These are phyloP conservation scores for Colletotrichum ledebouriae DNA, from an alignment of 2,329 filamentous ascomycete genomes.

Conservation along the genomic window DNA sequence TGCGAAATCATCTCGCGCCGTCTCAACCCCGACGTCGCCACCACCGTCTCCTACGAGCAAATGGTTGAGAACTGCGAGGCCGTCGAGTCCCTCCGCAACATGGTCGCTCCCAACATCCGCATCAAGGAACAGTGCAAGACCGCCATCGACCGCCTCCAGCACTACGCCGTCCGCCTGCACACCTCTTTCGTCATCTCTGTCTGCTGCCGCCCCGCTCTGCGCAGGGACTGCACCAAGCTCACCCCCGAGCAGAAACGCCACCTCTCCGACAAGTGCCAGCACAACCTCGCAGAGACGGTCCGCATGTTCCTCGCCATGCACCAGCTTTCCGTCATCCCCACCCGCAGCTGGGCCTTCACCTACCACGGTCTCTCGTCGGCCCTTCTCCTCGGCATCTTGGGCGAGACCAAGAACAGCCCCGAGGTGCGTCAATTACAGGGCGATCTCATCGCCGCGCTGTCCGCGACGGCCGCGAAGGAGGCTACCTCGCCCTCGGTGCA, in stretches of 20 bases:
- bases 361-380: constrained; percentile 77
- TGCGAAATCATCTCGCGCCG: constrained; percentile 71
- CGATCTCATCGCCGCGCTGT: constrained; percentile 73
- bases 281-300: constrained; percentile 74
- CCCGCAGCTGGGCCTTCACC: constrained; percentile 76
- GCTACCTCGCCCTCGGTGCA: constrained; percentile 66
- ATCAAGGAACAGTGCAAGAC: constrained; percentile 75
- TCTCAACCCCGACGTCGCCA: constrained; percentile 67
- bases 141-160: constrained; percentile 72
- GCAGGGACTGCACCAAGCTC: constrained; percentile 65
- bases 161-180: constrained; percentile 74
- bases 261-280: constrained; percentile 71
- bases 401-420: constrained; percentile 73
- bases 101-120: constrained; percentile 65
- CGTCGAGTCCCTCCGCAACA: constrained; percentile 65
- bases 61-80: constrained; percentile 71
- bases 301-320: constrained; percentile 79
- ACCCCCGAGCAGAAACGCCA: constrained; percentile 65
- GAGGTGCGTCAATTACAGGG: constrained; percentile 75
- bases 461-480: constrained; percentile 74
- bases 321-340: constrained; percentile 75
- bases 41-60: constrained; percentile 63
- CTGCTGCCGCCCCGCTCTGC: constrained; percentile 72
- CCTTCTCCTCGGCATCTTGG: constrained; percentile 72
- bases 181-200: constrained; percentile 76